Percentiles rank a stretch among this genome's conserved stretches.
Conservation (phyloP, 805 yeast species). For the Barnettozyma salicaria region DNA sequence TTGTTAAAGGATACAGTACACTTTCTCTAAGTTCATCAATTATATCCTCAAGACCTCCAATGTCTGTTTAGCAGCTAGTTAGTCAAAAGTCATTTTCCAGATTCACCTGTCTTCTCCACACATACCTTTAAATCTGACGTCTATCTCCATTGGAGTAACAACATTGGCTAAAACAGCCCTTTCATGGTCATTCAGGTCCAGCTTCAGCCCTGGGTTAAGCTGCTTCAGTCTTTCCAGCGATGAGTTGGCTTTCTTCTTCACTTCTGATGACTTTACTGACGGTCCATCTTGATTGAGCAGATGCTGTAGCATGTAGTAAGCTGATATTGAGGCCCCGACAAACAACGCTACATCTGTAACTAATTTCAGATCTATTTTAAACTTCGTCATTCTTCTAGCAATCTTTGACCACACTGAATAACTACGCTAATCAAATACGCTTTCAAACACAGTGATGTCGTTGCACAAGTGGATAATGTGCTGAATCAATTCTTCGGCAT, state of each 20-base stretch:
- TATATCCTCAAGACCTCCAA: conserved; percentile 83
- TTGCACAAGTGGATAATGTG: no score
- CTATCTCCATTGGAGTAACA: conserved; percentile 78
- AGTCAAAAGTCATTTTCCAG: conserved; percentile 5
- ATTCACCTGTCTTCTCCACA: not conserved
- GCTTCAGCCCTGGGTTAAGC: conserved; percentile 50
- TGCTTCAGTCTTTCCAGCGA: conserved; percentile 52
- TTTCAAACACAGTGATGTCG: no score
- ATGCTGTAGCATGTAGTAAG: conserved; percentile 53
- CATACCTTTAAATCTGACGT: conserved; percentile 51
- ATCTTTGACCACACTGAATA: no score
- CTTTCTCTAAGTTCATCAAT: conserved; percentile 83
- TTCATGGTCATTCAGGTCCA: conserved; percentile 68
- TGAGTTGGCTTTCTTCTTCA: conserved; percentile 53
- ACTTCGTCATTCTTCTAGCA: no score
- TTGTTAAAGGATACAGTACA: conserved; percentile 79
- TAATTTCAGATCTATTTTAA: conserved; percentile 33
- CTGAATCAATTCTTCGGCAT: no score
- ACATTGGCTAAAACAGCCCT: conserved; percentile 69
- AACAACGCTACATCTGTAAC: conserved; percentile 44
- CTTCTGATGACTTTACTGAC: conserved; percentile 47
- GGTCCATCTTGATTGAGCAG: conserved; percentile 39
- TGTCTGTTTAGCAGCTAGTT: no score
- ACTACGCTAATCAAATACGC: no score
- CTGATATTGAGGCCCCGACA: conserved; percentile 61